Evolutionary conservation across 768 basidiomycete genomes (phyloP).

Genomic region (Russula sp.): DNA sequence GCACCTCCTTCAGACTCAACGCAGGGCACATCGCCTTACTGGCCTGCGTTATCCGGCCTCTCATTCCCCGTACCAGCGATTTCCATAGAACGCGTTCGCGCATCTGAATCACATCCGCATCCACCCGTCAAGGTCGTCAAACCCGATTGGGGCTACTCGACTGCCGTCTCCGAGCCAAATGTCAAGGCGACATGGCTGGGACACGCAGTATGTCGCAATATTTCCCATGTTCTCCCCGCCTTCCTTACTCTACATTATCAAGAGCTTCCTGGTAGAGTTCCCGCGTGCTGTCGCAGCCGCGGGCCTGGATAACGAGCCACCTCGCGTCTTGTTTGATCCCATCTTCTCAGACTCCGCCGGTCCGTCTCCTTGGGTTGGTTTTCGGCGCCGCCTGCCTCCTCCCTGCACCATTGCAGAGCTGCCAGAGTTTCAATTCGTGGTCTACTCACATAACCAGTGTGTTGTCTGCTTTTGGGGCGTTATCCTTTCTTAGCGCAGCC

Average conservation of each 20-base stretch:
- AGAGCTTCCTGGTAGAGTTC: slow-evolving; percentile 32
- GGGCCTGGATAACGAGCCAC: slow-evolving; percentile 21
- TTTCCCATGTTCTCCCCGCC: not conserved
- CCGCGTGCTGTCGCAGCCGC: slow-evolving; percentile 13
- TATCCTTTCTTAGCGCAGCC: too few relatives aligned
- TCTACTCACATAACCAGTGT: slow-evolving; percentile 42
- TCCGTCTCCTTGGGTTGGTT: slow-evolving; percentile 30
- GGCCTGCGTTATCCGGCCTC: not conserved
- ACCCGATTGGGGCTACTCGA: slow-evolving; percentile 26
- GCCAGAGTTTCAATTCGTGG: slow-evolving; percentile 36
- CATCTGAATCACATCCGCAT: slow-evolving; percentile 14
- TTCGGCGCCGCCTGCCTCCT: slow-evolving; percentile 31
- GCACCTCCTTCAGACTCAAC: not conserved
- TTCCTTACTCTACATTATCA: not conserved
- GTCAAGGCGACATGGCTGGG: not conserved
- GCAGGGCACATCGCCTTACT: not conserved
- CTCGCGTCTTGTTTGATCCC: slow-evolving; percentile 38
- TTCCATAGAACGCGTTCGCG: slow-evolving; percentile 24
- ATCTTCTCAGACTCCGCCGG: slow-evolving; percentile 36
- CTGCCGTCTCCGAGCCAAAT: slow-evolving; percentile 8
- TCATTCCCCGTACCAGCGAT: slow-evolving; percentile 1
- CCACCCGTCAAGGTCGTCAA: slow-evolving; percentile 26
- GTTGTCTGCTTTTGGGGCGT: slow-evolving; percentile 9
- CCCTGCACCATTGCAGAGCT: slow-evolving; percentile 37
- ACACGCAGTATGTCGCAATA: slow-evolving; percentile 31